Percentiles rank a stretch among this genome's conserved stretches.
phyloP scores from a whole-genome alignment of 2,329 filamentous ascomycete genomes.

The Triangularia verruculosa region DNA sequence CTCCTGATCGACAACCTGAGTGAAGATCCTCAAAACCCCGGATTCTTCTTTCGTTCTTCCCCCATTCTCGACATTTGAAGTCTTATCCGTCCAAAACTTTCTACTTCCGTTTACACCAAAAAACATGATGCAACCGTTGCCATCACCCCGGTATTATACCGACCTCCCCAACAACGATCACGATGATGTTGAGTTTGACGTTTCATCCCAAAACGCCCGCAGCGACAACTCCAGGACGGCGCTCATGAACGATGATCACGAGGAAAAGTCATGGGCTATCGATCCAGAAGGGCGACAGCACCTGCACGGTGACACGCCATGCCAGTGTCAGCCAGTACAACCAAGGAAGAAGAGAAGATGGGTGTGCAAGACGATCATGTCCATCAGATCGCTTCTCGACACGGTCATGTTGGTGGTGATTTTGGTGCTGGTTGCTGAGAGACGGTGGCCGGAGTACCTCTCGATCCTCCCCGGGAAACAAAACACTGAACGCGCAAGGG shows the following conservation, averaged over 20 bases:
- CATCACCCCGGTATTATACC: not conserved
- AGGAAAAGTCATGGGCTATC: not conserved
- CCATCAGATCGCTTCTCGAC: conserved; percentile 33
- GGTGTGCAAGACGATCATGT: not conserved
- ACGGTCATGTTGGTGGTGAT: conserved; percentile 36
- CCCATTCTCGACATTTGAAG: not conserved
- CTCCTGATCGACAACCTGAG: not conserved
- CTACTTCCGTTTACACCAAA: not conserved
- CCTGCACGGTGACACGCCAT: not conserved
- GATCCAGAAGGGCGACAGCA: not conserved
- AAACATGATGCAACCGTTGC: conserved; percentile 7
- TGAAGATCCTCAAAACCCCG: not conserved
- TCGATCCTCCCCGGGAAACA: not conserved
- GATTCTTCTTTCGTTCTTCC: not conserved
- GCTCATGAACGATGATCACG: not conserved
- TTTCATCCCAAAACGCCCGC: not conserved
- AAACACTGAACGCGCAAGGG: conserved; percentile 14
- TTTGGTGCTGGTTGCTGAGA: conserved; percentile 36
- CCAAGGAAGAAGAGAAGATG: not conserved
- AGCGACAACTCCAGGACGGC: not conserved
- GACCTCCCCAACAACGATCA: conserved; percentile 1
- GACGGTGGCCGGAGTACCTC: conserved; percentile 24
- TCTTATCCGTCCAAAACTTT: not conserved
- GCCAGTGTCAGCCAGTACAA: not conserved
- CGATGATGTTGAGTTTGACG: not conserved